A percentile compares a stretch with the other conserved stretches of the same genome.
phyloP scores from a whole-genome alignment of 2,329 filamentous ascomycete species.

The Ophiostoma sp. region DNA sequence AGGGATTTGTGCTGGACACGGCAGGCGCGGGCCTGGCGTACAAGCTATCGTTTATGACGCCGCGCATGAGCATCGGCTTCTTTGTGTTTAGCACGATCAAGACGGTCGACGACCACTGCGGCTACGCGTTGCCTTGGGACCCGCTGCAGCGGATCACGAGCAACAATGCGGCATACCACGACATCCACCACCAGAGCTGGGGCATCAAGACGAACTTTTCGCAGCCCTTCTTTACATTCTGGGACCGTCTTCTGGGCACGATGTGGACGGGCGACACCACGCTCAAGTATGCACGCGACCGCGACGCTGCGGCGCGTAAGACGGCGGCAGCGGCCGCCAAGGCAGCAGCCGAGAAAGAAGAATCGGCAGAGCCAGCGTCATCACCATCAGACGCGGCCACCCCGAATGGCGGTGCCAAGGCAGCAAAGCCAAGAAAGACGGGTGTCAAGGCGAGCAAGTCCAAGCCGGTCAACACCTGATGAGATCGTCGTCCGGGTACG shows the following conservation, averaged over 20 bases:
- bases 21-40: slow-evolving; percentile 80
- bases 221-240: slow-evolving; percentile 92
- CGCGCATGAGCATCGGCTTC: slow-evolving; percentile 81
- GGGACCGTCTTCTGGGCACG: slow-evolving; percentile 78
- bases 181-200: slow-evolving; percentile 98
- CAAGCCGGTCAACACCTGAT: slow-evolving; percentile 16
- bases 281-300: slow-evolving; percentile 40
- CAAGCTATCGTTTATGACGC: slow-evolving; percentile 73
- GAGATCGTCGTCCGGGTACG: not conserved
- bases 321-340: not conserved
- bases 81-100: slow-evolving; percentile 88
- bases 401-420: not conserved
- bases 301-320: slow-evolving; percentile 39
- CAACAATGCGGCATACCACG: slow-evolving; percentile 95
- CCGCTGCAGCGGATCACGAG: slow-evolving; percentile 84
- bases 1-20: slow-evolving; percentile 90
- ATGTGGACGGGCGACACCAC: slow-evolving; percentile 65
- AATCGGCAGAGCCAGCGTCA: not conserved
- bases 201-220: slow-evolving; percentile 95
- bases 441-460: slow-evolving; percentile 12
- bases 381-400: slow-evolving; percentile 6
- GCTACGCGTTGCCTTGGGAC: slow-evolving; percentile 93
- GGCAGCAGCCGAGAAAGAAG: not conserved
- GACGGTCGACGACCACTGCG: slow-evolving; percentile 96
- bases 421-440: slow-evolving; percentile 3